Evolutionary conservation across 306 rosid genomes (phyloP).

Genomic region (Pachyrhizus erosus): DNA sequence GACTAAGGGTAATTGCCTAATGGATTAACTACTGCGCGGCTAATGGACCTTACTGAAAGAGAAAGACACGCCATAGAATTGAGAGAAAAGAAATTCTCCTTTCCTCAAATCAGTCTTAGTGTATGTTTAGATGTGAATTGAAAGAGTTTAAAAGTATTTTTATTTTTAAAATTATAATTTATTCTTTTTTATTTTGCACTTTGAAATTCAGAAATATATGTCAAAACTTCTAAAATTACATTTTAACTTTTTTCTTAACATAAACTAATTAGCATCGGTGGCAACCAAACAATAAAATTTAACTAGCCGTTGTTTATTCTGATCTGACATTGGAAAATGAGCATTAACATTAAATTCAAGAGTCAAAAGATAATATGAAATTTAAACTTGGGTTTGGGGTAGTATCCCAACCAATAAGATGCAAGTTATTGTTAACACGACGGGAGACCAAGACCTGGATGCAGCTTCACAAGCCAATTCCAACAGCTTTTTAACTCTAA

Average conservation of each 20-base stretch:
- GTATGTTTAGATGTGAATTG: too few species aligned
- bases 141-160: too few species aligned
- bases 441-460: constrained; percentile 47
- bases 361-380: constrained; percentile 1
- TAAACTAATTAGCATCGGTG: too few species aligned
- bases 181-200: too few species aligned
- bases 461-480: constrained; percentile 30
- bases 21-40: neutral
- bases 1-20: neutral
- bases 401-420: constrained; percentile 39
- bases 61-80: neutral
- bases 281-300: neutral
- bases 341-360: constrained; percentile 20
- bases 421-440: constrained; percentile 44
- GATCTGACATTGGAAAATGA: constrained; percentile 53
- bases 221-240: too few species aligned
- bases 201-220: too few species aligned
- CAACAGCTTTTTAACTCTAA: constrained; percentile 32
- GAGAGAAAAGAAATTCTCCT: neutral
- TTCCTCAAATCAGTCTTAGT: neutral
- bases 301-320: constrained; percentile 1
- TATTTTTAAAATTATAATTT: too few species aligned
- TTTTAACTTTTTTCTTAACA: too few species aligned
- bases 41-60: neutral
- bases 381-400: neutral